Percentiles rank a stretch among this genome's conserved stretches.
Evolutionary conservation across 345 rosid species (phyloP).

Genomic region (Trapa incisa): DNA sequence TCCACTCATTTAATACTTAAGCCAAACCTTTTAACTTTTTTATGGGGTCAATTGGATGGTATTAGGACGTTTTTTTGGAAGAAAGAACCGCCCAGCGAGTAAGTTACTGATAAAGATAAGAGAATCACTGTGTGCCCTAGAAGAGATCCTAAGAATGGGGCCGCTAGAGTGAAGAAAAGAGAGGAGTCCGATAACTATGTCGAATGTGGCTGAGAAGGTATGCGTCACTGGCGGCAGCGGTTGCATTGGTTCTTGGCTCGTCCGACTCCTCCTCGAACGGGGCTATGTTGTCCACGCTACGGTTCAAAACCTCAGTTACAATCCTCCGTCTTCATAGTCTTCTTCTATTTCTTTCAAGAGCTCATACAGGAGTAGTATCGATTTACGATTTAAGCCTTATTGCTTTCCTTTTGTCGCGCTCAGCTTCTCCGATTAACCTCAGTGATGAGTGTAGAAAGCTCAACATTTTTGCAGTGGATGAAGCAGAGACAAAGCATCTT

Average conservation of each 20-base stretch:
- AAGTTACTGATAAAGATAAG: no score
- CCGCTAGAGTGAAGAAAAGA: background rate
- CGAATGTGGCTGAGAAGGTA: conserved; percentile 31
- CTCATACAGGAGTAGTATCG: no score
- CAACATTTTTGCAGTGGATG: conserved; percentile 31
- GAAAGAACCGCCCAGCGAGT: no score
- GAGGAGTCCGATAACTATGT: conserved; percentile 14
- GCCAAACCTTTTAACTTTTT: no score
- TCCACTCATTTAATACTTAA: no score
- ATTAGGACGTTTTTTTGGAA: no score
- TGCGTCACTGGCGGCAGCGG: conserved; percentile 97
- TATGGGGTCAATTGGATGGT: no score
- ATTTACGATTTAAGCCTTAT: background rate
- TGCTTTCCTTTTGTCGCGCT: background rate
- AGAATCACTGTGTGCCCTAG: no score
- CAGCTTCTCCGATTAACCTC: background rate
- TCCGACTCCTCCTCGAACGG: conserved; percentile 60
- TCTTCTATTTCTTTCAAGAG: background rate
- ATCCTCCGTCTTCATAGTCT: background rate
- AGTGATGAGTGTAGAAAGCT: background rate
- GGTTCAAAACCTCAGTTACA: conserved; percentile 56
- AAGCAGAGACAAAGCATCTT: conserved; percentile 61
- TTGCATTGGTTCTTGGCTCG: conserved; percentile 82
- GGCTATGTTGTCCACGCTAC: conserved; percentile 83
- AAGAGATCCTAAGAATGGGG: background rate